Evolutionary conservation across 176 grass and related monocot species (phyloP).

Genomic region (Cenchrus fungigraminus): DNA sequence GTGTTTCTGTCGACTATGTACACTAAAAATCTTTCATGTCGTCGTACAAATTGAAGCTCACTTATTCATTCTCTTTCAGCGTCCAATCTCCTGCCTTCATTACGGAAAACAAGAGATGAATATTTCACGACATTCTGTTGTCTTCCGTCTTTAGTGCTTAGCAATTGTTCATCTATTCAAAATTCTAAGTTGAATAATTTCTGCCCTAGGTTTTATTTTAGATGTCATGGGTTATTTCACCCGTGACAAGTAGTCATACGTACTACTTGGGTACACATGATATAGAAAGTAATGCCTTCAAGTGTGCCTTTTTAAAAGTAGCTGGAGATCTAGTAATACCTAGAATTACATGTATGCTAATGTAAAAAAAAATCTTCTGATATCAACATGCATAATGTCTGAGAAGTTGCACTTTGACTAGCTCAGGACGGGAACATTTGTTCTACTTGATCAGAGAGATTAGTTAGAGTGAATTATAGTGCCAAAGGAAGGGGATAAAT

Average conservation of each 20-base stretch:
- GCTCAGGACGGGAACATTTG: not conserved
- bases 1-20: not conserved
- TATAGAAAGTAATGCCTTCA: not conserved
- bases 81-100: not conserved
- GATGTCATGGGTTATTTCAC: not conserved
- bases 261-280: not conserved
- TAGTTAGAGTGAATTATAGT: constrained; percentile 14
- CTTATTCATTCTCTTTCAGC: not conserved
- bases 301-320: not conserved
- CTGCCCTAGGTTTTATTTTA: not conserved
- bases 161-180: not conserved
- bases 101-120: not conserved
- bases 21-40: not conserved
- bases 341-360: not conserved
- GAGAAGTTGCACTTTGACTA: constrained; percentile 4
- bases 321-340: not conserved
- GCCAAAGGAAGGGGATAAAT: not conserved
- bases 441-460: not conserved
- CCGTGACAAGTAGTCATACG: not conserved
- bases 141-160: not conserved
- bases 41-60: not conserved
- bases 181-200: not conserved
- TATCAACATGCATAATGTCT: not conserved
- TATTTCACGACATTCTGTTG: not conserved
- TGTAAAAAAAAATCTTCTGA: not conserved